Evolutionary conservation across 139 green algal genomes (phyloP), one percentile per base, ranked within the genome.

Genomic region (Cymbomonas tetramitiformis): DNA sequence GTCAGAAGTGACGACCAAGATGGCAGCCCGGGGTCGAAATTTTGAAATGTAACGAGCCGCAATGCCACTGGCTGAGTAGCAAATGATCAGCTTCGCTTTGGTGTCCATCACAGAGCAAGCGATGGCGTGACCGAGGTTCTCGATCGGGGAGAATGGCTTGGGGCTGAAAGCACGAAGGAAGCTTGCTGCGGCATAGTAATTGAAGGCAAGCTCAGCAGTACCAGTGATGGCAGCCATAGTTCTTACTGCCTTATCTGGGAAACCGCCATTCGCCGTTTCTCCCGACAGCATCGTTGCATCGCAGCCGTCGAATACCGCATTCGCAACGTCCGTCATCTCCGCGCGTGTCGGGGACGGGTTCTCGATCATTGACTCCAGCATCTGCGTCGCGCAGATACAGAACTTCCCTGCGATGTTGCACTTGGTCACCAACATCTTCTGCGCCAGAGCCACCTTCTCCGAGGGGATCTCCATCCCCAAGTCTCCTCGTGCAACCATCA

Each of bases 401-500:
- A 53, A 53, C 56, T 71, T 71, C 18, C 56, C 64, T 26, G 64
- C 48, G 1, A 41, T 23, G 40, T 64, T 64, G 41, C 39, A 54
- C 56, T 64, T 64, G 6, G 26, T 25, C 9, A 68, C 54, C 49
- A 68, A 46, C 47, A 68, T 52, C 28, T 68, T 68, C 60, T 68
- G 60, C 18, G 60, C 60, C 19, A 68, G 38, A n/a, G 39, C 12
- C 9, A 68, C 39, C 48, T 68, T 59, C 34, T 61, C 60, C 19
- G 51, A 46, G 25, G 60, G 60, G 25, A 83, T 77, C 61, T 84
- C 77, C 79, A 84, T 84, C 38, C 76, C 80, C 59, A 88, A 64
- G 56, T 86, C 80, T 9, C 80, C 80, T n/a, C 80, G 64, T 23
- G 80, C 80, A 28, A 85, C 80, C 80, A 87, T 87, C 51, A 88